Conservation (phyloP, 2,329 filamentous ascomycete genomes). For the Aspergillus ruber region DNA sequence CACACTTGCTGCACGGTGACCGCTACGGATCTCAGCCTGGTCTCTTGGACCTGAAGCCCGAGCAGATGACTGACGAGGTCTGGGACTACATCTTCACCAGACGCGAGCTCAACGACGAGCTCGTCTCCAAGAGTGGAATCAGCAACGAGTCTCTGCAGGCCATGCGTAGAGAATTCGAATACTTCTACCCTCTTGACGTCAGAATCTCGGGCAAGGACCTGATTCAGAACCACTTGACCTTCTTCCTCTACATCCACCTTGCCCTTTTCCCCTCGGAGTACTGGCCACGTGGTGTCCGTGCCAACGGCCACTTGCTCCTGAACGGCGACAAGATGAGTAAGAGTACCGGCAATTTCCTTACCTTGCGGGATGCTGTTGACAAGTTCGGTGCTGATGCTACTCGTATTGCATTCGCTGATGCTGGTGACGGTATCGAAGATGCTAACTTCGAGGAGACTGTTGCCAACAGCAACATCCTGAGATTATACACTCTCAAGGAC, state of each 20-base stretch:
- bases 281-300: slow-evolving; percentile 79
- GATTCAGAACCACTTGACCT: slow-evolving; percentile 89
- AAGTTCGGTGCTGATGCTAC: slow-evolving; percentile 95
- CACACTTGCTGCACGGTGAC: slow-evolving; percentile 67
- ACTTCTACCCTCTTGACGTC: slow-evolving; percentile 92
- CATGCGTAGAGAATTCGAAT: slow-evolving; percentile 88
- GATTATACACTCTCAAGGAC: slow-evolving; percentile 74
- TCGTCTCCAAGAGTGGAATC: slow-evolving; percentile 62
- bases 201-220: slow-evolving; percentile 87
- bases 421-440: slow-evolving; percentile 88
- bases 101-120: slow-evolving; percentile 60
- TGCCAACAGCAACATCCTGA: slow-evolving; percentile 83
- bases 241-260: slow-evolving; percentile 89
- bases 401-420: slow-evolving; percentile 85
- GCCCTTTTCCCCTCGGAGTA: slow-evolving; percentile 82
- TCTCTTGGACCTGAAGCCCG: slow-evolving; percentile 61
- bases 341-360: slow-evolving; percentile 95
- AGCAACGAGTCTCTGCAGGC: slow-evolving; percentile 64
- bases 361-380: slow-evolving; percentile 71
- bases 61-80: slow-evolving; percentile 89
- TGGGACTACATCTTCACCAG: slow-evolving; percentile 94
- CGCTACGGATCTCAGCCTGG: slow-evolving; percentile 74
- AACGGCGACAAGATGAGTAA: slow-evolving; percentile 99
- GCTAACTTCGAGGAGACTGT: slow-evolving; percentile 97
- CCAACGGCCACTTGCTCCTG: slow-evolving; percentile 87